A percentile compares a stretch with the other conserved stretches of the same genome.
These are phyloP conservation scores for Psilocybe subaeruginosa DNA, from an alignment of 768 basidiomycete species.

Conservation along the genomic window DNA sequence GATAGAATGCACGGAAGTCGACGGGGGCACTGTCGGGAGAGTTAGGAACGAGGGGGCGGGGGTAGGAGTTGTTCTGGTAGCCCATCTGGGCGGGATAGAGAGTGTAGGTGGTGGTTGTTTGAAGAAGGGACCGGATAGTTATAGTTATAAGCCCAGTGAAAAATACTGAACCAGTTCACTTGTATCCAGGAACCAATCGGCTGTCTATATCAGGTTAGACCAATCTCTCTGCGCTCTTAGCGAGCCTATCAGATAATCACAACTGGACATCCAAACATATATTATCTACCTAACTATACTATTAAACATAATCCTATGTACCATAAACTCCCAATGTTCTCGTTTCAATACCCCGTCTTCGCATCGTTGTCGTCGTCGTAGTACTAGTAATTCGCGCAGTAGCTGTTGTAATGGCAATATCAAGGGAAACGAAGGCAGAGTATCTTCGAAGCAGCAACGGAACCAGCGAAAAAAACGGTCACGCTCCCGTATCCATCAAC, in stretches of 20 bases:
- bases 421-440: conserved; percentile 1
- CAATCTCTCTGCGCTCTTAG: conserved; percentile 16
- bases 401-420: background rate
- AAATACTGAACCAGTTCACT: conserved; percentile 27
- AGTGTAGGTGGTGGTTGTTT: conserved; percentile 37
- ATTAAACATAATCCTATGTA: background rate
- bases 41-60: conserved; percentile 49
- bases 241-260: conserved; percentile 20
- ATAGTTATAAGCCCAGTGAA: conserved; percentile 23
- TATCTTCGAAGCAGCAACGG: conserved; percentile 12
- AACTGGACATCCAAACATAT: conserved; percentile 5
- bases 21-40: conserved; percentile 66
- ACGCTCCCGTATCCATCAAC: conserved; percentile 53
- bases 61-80: conserved; percentile 40
- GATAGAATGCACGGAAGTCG: conserved; percentile 84
- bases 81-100: conserved; percentile 23
- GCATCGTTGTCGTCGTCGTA: conserved; percentile 13
- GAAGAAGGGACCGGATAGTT: conserved; percentile 24
- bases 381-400: background rate
- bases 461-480: conserved; percentile 5
- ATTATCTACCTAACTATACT: conserved; percentile 2
- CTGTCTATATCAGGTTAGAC: conserved; percentile 20
- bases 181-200: conserved; percentile 26
- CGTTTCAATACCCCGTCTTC: background rate
- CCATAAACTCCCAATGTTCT: conserved; percentile 13